Evolutionary conservation across 169 alveolate genomes (phyloP).

Genomic region (Plasmodium coatneyi): DNA sequence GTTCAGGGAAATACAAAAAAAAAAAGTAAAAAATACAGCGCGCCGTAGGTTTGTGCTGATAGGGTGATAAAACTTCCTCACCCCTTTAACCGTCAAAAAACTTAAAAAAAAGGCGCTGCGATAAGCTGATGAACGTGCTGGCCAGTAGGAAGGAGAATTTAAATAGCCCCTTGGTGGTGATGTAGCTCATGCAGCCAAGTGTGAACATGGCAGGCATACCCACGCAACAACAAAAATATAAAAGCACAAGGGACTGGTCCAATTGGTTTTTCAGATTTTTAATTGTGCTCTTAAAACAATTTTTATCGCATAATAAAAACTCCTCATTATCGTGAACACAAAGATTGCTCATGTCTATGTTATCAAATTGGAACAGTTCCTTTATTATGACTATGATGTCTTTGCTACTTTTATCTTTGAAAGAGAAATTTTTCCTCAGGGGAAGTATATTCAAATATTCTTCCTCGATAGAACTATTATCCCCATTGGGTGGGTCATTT

Average conservation of each 20-base stretch:
- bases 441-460: slow-evolving; percentile 54
- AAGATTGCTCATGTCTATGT: slow-evolving; percentile 34
- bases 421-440: slow-evolving; percentile 31
- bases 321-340: slow-evolving; percentile 40
- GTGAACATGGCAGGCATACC: slow-evolving; percentile 74
- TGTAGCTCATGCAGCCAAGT: slow-evolving; percentile 58
- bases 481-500: neutral
- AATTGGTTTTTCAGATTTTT: slow-evolving; percentile 56
- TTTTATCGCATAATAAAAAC: slow-evolving; percentile 49
- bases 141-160: slow-evolving; percentile 55
- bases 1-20: neutral
- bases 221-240: slow-evolving; percentile 67
- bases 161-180: slow-evolving; percentile 67
- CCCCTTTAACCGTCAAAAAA: slow-evolving; percentile 13
- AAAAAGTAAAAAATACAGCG: too few relatives aligned
- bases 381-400: slow-evolving; percentile 54
- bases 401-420: slow-evolving; percentile 54
- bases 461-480: neutral
- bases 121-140: slow-evolving; percentile 21
- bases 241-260: slow-evolving; percentile 17
- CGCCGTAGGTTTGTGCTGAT: too few relatives aligned
- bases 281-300: slow-evolving; percentile 65
- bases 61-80: neutral
- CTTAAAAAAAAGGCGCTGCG: slow-evolving; percentile 32
- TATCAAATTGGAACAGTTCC: slow-evolving; percentile 71